phyloP scores from a whole-genome alignment of 106 monocot species.

The Iris macrosiphon region DNA sequence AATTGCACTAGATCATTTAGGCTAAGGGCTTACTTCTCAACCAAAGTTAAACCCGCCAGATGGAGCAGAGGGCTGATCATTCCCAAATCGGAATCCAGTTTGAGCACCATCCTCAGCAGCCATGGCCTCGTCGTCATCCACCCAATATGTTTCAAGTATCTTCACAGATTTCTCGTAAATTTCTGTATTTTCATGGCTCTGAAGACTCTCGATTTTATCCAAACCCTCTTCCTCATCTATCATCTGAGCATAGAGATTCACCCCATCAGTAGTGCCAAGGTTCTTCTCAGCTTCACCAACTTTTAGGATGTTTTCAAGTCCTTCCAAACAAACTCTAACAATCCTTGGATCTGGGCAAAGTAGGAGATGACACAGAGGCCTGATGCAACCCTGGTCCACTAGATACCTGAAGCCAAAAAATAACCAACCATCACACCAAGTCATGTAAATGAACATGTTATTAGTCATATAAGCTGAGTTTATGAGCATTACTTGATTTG shows the following conservation, averaged over 20 bases:
- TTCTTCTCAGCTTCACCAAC: slow-evolving; percentile 6
- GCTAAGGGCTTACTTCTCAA: neutral
- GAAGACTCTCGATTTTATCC: slow-evolving; percentile 4
- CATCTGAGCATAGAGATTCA: slow-evolving; percentile 4
- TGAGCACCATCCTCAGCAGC: neutral
- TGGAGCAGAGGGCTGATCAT: neutral
- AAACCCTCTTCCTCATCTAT: slow-evolving; percentile 1
- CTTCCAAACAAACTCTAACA: slow-evolving; percentile 3
- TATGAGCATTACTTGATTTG: neutral
- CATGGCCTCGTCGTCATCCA: neutral
- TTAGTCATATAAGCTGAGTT: neutral
- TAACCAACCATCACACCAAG: neutral
- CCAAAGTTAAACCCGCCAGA: slow-evolving; percentile 1
- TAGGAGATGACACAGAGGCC: neutral
- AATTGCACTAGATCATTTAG: neutral
- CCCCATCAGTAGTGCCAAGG: neutral
- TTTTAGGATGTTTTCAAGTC: slow-evolving; percentile 5
- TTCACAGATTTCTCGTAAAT: slow-evolving; percentile 6
- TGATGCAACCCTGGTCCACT: neutral
- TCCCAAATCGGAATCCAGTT: slow-evolving; percentile 5
- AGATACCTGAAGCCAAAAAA: neutral
- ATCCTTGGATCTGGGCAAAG: neutral
- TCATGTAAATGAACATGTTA: neutral
- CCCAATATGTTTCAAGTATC: slow-evolving; percentile 1
- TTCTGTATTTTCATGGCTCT: slow-evolving; percentile 4